Evolutionary conservation across 495 filamentous ascomycete genomes (phyloP).

Genomic region (Sporormia fimetaria): DNA sequence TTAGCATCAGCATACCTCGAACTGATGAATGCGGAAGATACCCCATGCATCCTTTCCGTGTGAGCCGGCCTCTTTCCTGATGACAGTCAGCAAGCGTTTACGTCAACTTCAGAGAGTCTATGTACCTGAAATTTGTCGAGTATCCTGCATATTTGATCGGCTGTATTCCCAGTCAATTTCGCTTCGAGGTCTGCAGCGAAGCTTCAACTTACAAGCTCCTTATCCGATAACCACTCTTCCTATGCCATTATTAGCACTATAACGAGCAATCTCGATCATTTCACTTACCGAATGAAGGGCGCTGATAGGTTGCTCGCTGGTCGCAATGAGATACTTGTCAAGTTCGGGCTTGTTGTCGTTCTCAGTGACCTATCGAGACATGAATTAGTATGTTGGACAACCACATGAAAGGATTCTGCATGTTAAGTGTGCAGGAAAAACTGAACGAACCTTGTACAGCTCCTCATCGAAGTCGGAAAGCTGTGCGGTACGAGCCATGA

Average conservation of each 20-base stretch:
- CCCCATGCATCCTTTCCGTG: constrained; percentile 97
- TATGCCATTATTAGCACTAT: too few species aligned
- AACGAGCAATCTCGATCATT: too few species aligned
- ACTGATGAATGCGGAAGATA: constrained; percentile 96
- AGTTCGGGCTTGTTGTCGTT: constrained; percentile 65
- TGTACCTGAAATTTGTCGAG: constrained; percentile 62
- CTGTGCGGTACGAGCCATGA: constrained; percentile 99
- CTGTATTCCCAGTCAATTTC: too few species aligned
- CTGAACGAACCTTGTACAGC: constrained; percentile 94
- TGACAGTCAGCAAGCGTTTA: not conserved
- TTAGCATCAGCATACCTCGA: too few species aligned
- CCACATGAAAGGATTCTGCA: too few species aligned
- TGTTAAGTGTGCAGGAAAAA: too few species aligned
- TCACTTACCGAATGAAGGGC: constrained; percentile 82
- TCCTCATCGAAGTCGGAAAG: constrained; percentile 96
- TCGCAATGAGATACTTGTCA: constrained; percentile 96
- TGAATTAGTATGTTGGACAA: too few species aligned
- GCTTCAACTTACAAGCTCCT: too few species aligned
- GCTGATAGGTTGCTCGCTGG: constrained; percentile 88
- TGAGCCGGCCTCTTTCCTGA: constrained; percentile 79
- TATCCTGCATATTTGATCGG: constrained; percentile 91
- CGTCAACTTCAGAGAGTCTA: not conserved
- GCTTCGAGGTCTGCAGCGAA: too few species aligned
- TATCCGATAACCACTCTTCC: constrained; percentile 83
- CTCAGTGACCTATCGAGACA: too few species aligned